phyloP scores from a whole-genome alignment of 1,284 basidiomycete species.

The Tilletia indica region DNA sequence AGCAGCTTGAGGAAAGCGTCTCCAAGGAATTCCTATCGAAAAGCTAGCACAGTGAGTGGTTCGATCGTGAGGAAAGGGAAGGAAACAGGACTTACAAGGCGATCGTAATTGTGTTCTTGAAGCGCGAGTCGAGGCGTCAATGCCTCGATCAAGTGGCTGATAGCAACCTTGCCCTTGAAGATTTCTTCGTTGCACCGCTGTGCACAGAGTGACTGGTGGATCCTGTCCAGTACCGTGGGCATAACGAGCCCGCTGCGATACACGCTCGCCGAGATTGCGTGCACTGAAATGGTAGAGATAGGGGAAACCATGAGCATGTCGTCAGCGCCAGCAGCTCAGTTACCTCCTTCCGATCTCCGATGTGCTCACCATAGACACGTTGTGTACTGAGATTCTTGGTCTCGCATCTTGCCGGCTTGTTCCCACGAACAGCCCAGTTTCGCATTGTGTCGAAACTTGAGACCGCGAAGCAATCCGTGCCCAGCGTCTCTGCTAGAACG shows the following conservation, averaged over 20 bases:
- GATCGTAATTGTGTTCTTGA: conserved; percentile 29
- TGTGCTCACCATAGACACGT: conserved; percentile 6
- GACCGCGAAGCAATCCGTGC: conserved; percentile 1
- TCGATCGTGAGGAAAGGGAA: too few species aligned
- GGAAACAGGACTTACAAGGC: conserved; percentile 18
- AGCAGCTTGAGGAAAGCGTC: conserved; percentile 40
- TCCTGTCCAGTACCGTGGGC: background rate
- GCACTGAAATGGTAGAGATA: background rate
- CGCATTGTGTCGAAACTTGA: background rate
- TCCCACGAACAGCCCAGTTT: background rate
- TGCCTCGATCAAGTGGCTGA: conserved; percentile 26
- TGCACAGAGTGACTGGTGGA: background rate
- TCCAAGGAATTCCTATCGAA: conserved; percentile 33
- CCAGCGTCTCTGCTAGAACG: background rate
- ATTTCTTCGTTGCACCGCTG: conserved; percentile 1
- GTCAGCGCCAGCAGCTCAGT: background rate
- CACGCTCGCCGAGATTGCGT: background rate
- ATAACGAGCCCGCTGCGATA: conserved; percentile 6
- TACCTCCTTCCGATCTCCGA: background rate
- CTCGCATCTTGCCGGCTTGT: too few species aligned
- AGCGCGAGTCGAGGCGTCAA: conserved; percentile 25
- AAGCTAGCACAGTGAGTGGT: too few species aligned
- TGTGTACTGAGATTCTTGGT: too few species aligned
- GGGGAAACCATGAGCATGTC: too few species aligned
- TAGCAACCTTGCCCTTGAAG: conserved; percentile 2